Conservation (phyloP, 192 early-diverging fungal species). For the Chytriomyces confervae region DNA sequence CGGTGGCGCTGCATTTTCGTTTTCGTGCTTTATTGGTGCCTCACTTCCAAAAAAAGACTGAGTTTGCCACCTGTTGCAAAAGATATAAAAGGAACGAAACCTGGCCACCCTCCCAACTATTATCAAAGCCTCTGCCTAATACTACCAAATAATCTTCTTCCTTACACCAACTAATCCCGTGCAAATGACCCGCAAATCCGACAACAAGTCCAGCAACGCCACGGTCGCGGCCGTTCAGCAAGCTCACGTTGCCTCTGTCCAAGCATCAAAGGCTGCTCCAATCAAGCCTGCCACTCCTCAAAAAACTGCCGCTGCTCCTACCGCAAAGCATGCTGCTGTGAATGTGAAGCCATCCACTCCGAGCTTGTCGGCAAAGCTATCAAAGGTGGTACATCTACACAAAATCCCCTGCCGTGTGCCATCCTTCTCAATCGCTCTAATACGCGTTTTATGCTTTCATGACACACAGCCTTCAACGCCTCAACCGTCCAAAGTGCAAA, state of each 20-base stretch:
- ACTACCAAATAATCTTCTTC: not conserved
- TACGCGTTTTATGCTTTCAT: no score
- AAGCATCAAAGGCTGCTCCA: constrained; percentile 12
- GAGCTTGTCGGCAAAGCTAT: not conserved
- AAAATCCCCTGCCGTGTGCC: not conserved
- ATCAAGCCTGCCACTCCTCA: constrained; percentile 2
- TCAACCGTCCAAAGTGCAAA: constrained; percentile 2
- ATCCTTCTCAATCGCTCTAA: not conserved
- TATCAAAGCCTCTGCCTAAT: not conserved
- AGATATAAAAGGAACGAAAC: not conserved
- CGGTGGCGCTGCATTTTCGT: not conserved
- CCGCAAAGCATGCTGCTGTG: not conserved
- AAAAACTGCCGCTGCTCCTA: not conserved
- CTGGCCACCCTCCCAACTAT: not conserved
- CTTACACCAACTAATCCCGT: not conserved
- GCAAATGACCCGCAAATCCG: constrained; percentile 23
- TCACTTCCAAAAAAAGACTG: not conserved
- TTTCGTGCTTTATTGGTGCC: not conserved
- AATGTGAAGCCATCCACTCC: constrained; percentile 3
- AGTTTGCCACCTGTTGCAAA: not conserved
- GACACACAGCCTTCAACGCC: constrained; percentile 15
- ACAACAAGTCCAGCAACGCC: constrained; percentile 16
- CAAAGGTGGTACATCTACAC: not conserved
- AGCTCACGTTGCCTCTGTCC: constrained; percentile 8
- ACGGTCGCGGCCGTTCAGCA: constrained; percentile 31